Percentiles rank a stretch among this genome's conserved stretches.
These are phyloP conservation scores for Aureobasidium sp. DNA, from an alignment of 2,329 filamentous ascomycete genomes.

Conservation along the genomic window DNA sequence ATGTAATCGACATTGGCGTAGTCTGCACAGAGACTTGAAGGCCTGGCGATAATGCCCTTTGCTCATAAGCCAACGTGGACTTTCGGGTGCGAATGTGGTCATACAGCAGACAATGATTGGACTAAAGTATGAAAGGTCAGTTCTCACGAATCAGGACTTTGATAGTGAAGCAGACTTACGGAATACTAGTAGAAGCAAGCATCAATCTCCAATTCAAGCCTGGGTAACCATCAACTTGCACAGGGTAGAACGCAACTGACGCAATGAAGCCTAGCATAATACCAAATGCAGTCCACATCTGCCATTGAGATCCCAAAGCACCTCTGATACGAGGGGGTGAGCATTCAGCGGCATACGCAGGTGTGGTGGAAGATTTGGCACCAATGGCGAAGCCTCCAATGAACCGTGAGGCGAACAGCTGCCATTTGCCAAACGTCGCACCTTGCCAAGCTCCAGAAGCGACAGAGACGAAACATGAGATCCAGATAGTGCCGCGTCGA, in stretches of 20 bases:
- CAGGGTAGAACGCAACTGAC: constrained; percentile 36
- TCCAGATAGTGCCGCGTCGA: constrained; percentile 56
- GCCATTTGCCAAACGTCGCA: constrained; percentile 15
- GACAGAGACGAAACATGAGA: constrained; percentile 59
- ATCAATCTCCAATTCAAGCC: constrained; percentile 30
- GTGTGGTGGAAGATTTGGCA: constrained; percentile 36
- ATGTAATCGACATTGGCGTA: constrained; percentile 29
- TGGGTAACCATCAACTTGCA: constrained; percentile 38
- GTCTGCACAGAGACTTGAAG: constrained; percentile 25
- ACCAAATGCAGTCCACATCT: constrained; percentile 39
- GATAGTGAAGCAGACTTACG: constrained; percentile 4
- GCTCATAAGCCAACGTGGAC: constrained; percentile 31
- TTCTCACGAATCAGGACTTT: no score
- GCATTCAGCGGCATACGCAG: constrained; percentile 33
- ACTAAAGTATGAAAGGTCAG: not conserved
- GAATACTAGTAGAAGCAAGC: constrained; percentile 56
- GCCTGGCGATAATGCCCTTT: constrained; percentile 30
- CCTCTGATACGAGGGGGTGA: constrained; percentile 31
- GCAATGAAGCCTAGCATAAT: constrained; percentile 38
- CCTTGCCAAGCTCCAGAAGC: constrained; percentile 25
- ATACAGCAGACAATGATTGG: constrained; percentile 24
- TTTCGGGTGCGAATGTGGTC: constrained; percentile 36
- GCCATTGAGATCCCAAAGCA: constrained; percentile 39
- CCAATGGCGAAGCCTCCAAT: constrained; percentile 31
- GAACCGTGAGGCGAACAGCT: constrained; percentile 14